A percentile compares a stretch with the other conserved stretches of the same genome.
Conservation (phyloP, 345 rosid species). For the Eucalyptus tenuipes region DNA sequence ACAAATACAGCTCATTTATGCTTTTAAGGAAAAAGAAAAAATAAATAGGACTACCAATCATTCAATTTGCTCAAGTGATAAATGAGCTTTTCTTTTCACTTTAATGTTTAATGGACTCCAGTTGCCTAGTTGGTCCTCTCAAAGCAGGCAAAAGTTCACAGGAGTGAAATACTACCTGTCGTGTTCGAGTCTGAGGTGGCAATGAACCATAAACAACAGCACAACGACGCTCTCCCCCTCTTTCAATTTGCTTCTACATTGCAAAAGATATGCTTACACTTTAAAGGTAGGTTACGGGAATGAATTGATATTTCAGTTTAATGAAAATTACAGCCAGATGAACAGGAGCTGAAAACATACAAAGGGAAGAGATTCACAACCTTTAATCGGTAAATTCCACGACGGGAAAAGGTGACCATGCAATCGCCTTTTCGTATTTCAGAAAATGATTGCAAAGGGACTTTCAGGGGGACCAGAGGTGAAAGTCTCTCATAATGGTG, state of each 20-base stretch:
- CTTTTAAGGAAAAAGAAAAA: background rate
- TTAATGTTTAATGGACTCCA: background rate
- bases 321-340: background rate
- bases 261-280: background rate
- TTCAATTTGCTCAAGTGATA: background rate
- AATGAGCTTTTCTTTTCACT: background rate
- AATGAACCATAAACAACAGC: conserved; percentile 93
- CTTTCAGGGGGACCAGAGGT: conserved; percentile 58
- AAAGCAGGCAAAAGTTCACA: conserved; percentile 2
- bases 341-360: background rate
- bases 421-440: conserved; percentile 71
- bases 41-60: background rate
- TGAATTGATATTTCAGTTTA: background rate
- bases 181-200: conserved; percentile 89
- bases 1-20: background rate
- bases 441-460: conserved; percentile 50
- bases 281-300: background rate
- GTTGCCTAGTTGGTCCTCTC: background rate
- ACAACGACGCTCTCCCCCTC: conserved; percentile 60
- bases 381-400: conserved; percentile 52
- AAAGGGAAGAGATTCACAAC: conserved; percentile 16
- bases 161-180: conserved; percentile 42
- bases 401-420: conserved; percentile 80
- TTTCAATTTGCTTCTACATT: conserved; percentile 52
- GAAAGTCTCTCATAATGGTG: conserved; percentile 67